Conservation (phyloP, 176 grass and related monocot genomes). For the Carex cristatella region DNA sequence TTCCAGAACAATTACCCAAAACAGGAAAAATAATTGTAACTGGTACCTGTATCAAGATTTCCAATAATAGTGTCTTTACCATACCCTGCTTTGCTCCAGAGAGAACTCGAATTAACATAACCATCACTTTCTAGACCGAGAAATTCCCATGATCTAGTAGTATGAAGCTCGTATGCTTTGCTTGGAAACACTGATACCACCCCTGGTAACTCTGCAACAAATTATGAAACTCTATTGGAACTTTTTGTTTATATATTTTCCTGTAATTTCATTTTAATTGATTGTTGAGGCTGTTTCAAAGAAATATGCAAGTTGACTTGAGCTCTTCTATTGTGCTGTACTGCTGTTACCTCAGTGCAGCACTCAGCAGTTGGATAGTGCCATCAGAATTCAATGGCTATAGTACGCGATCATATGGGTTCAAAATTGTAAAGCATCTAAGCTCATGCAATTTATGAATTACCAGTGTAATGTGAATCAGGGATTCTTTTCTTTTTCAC, state of each 20-base stretch:
- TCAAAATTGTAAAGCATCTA: neutral
- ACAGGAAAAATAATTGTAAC: neutral
- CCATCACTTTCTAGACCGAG: constrained; percentile 54
- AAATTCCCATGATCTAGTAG: constrained; percentile 83
- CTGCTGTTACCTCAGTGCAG: neutral
- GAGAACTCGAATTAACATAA: constrained; percentile 30
- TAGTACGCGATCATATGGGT: neutral
- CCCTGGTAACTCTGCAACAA: constrained; percentile 31
- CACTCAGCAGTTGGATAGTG: neutral
- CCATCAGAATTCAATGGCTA: neutral
- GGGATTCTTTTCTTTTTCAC: neutral
- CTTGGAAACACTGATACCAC: constrained; percentile 78
- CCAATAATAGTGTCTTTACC: constrained; percentile 70
- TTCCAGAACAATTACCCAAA: neutral
- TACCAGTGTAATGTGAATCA: neutral
- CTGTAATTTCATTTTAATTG: no score
- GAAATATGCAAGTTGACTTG: neutral
- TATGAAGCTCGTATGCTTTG: constrained; percentile 47
- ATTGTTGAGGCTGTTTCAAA: neutral
- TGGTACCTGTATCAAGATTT: constrained; percentile 61
- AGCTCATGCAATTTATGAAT: neutral
- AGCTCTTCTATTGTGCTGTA: neutral
- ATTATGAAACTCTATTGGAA: neutral
- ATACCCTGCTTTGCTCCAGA: constrained; percentile 50
- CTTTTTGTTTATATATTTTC: neutral